A percentile compares a stretch with the other conserved stretches of the same genome.
Conservation (phyloP, 495 filamentous ascomycete genomes). For the Hypoxylon intermedium region DNA sequence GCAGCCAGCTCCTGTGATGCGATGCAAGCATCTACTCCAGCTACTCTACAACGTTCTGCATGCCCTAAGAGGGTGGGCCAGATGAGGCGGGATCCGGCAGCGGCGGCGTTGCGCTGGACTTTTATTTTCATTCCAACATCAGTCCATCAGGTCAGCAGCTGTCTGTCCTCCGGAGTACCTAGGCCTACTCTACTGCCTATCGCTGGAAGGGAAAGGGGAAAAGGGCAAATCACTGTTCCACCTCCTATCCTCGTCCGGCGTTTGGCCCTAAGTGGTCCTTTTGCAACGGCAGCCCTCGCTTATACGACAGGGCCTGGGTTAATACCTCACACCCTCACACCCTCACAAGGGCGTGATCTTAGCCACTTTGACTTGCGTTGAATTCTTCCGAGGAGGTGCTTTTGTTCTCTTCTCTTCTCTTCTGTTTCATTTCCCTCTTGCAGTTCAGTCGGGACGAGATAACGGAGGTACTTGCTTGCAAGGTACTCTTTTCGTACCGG, state of each 20-base stretch:
- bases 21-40: background rate
- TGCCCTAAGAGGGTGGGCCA: constrained; percentile 15
- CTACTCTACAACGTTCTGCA: constrained; percentile 21
- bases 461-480: constrained; percentile 32
- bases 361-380: constrained; percentile 29
- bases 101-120: constrained; percentile 28
- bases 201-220: constrained; percentile 22
- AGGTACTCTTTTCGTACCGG: constrained; percentile 27
- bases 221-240: constrained; percentile 35
- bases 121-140: constrained; percentile 30
- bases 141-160: constrained; percentile 33
- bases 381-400: constrained; percentile 32
- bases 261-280: constrained; percentile 35
- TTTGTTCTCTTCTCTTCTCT: too few species aligned
- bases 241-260: constrained; percentile 36
- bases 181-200: constrained; percentile 11
- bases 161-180: constrained; percentile 18
- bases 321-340: constrained; percentile 41
- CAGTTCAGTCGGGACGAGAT: constrained; percentile 29
- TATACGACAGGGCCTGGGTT: constrained; percentile 40
- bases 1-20: constrained; percentile 6
- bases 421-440: constrained; percentile 32
- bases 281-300: constrained; percentile 41
- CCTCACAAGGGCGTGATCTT: constrained; percentile 41
- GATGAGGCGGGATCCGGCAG: constrained; percentile 25